Evolutionary conservation across 768 basidiomycete species (phyloP).

Genomic region (Inosperma sp.): DNA sequence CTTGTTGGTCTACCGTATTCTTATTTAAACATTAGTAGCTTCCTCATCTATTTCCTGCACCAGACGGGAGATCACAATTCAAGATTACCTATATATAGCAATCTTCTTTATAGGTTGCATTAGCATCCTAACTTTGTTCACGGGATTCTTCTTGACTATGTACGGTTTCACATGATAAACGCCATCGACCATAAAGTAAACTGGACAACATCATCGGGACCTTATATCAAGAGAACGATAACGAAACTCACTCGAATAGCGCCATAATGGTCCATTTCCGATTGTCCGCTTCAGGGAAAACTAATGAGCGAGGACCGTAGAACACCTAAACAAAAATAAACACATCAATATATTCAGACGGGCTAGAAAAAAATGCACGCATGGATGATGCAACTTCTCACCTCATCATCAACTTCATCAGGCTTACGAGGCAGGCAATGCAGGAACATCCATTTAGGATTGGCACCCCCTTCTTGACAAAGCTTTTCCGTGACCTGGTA

Average conservation of each 20-base stretch:
- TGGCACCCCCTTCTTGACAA: slow-evolving; percentile 75
- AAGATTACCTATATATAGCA: not conserved
- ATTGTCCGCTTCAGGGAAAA: slow-evolving; percentile 94
- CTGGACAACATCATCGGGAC: too few species aligned
- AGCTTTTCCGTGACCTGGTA: slow-evolving; percentile 93
- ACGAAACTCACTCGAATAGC: slow-evolving; percentile 75
- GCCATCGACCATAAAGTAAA: slow-evolving; percentile 2
- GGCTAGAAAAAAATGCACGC: not conserved
- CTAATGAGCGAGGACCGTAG: slow-evolving; percentile 87
- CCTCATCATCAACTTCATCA: slow-evolving; percentile 95
- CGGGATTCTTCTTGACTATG: not conserved
- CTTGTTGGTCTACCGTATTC: too few species aligned
- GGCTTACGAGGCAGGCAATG: slow-evolving; percentile 93
- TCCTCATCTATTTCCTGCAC: too few species aligned
- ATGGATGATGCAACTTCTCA: slow-evolving; percentile 24
- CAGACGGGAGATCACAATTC: too few species aligned
- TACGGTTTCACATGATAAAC: not conserved
- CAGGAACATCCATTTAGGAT: slow-evolving; percentile 88
- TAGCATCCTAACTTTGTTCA: not conserved
- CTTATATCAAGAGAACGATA: too few species aligned
- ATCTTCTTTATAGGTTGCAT: not conserved
- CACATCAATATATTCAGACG: too few species aligned
- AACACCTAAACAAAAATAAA: slow-evolving; percentile 59
- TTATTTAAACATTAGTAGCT: too few species aligned
- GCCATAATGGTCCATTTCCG: slow-evolving; percentile 97